Evolutionary conservation across 257 asterid genomes (phyloP), one percentile per base, ranked within the genome.

Genomic region (Buddleja alternifolia): DNA sequence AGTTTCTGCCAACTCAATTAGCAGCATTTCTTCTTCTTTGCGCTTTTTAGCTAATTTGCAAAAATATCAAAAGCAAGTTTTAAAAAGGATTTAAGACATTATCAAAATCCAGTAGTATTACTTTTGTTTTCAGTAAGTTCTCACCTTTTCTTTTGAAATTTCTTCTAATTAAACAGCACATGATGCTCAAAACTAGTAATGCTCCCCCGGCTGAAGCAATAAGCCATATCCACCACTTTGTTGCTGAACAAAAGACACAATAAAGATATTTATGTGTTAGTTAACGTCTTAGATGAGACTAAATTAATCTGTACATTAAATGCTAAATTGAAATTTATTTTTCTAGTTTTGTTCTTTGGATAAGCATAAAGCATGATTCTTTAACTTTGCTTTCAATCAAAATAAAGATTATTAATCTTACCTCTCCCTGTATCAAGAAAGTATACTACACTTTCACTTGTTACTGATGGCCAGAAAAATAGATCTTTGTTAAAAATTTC

Each of bases 141-240:
- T 61, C 17, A 75, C 75, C 67, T 54, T 66, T 69, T 44, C 36
- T 45, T 75, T 9, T 65, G 66, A 63, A 9, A 3, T 63, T 63
- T 61, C 41, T 61, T 41, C 40, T 34, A 15, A 29, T 52, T 44
- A 39, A 46, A 40, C 2, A 63, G 58, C 39, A 46, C 29, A 50
- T 6, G 20, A 17, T 29, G 62, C 24, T 4, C 19, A 39, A 59
- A 4, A 19, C 7, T 21, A 70, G 41, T 21, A 60, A n/a, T 48
- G 36, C 15, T 48, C 68, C 75, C 21, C 58, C 32, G 7, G 21
- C 50, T 36, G 69, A 67, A 37, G 69, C 39, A 60, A 60, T 14
- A 21, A 60, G 24, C 69, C 62, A 70, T 36, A 54, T 54, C 68
- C 75, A 60, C 69, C 74, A 34, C 44, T n/a, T 63, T 46, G 55